Evolutionary conservation across 176 grass and related monocot species (phyloP), one percentile per base, ranked within the genome.

Genomic region (Lolium rigidum): DNA sequence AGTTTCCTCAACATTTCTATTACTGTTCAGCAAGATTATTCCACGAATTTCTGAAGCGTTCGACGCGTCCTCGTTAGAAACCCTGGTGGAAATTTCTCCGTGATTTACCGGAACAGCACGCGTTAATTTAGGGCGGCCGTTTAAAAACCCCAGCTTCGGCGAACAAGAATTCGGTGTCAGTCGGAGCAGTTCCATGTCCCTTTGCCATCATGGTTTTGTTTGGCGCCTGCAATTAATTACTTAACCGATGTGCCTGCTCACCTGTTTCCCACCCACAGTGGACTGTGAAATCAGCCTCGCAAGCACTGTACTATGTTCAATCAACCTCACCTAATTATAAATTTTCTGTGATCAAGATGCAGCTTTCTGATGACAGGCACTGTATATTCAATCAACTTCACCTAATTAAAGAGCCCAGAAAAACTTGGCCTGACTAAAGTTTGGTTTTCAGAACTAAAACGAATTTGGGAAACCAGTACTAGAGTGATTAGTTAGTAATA

Each of bases 191-290:
- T 12, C 72, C 44, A 43, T 57, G 63, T 62, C 79, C 17, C 17
- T 78, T 78, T 35, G 65, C 80, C 39, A 82, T 79, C 10, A 57
- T 67, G 58, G n/a, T 25, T 43, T 61, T 49, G 25, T 66, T 79
- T 84, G 85, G 81, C 85, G 76, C 58, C 43, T 76, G 80, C 81
- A 31, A 84, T 64, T 78, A 43, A 79, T 39, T 80, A 25, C 87
- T 49, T 16, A 69, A 22, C 48, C 85, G 81, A 84, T 60, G 26
- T 60, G 74, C 69, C 51, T 10, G 55, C 85, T 49, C 75, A 41
- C 83, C 62, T 81, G 50, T 25, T 66, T 51, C 58, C 68, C 58
- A 55, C 87, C 14, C 57, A 25, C 22, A 26, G 60, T 26, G 60
- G 25, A 26, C 60, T 14, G 60, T 6, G 5, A 28, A 16, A 76